phyloP scores from a whole-genome alignment of 2,329 filamentous ascomycete species.

The Thelonectria blattea region DNA sequence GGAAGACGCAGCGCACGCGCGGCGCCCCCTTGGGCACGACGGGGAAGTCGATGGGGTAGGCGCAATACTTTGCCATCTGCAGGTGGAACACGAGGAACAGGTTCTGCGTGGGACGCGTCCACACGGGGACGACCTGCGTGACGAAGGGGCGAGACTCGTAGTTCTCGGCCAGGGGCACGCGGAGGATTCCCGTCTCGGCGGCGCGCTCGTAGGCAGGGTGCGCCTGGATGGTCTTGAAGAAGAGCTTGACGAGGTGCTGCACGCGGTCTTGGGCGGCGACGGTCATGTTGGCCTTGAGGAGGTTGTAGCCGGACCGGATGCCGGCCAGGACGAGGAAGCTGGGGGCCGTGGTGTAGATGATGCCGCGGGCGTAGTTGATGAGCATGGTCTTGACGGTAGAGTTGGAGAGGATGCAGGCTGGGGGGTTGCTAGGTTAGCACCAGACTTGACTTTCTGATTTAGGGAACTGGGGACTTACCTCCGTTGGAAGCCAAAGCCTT shows the following conservation, averaged over 20 bases:
- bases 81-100: slow-evolving; percentile 21
- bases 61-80: slow-evolving; percentile 14
- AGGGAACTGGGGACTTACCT: slow-evolving; percentile 21
- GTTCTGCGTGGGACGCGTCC: slow-evolving; percentile 28
- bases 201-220: slow-evolving; percentile 35
- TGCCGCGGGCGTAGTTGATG: slow-evolving; percentile 28
- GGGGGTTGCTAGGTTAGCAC: not conserved
- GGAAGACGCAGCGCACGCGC: slow-evolving; percentile 18
- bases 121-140: slow-evolving; percentile 41
- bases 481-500: slow-evolving; percentile 55
- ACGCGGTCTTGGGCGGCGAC: slow-evolving; percentile 21
- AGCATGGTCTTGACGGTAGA: slow-evolving; percentile 25
- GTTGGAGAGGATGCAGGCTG: slow-evolving; percentile 31
- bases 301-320: slow-evolving; percentile 27
- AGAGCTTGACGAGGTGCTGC: slow-evolving; percentile 37
- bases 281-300: slow-evolving; percentile 19
- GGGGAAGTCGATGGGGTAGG: slow-evolving; percentile 18
- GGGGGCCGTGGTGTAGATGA: slow-evolving; percentile 31
- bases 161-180: slow-evolving; percentile 37
- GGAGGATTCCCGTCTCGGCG: slow-evolving; percentile 35
- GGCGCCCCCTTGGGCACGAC: slow-evolving; percentile 19
- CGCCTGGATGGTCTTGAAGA: slow-evolving; percentile 34
- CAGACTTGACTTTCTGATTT: no score
- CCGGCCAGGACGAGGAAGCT: slow-evolving; percentile 30
- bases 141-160: slow-evolving; percentile 33